These are phyloP conservation scores for Lasiodiplodia sp. DNA, from an alignment of 2,329 filamentous ascomycete species.

Conservation along the genomic window DNA sequence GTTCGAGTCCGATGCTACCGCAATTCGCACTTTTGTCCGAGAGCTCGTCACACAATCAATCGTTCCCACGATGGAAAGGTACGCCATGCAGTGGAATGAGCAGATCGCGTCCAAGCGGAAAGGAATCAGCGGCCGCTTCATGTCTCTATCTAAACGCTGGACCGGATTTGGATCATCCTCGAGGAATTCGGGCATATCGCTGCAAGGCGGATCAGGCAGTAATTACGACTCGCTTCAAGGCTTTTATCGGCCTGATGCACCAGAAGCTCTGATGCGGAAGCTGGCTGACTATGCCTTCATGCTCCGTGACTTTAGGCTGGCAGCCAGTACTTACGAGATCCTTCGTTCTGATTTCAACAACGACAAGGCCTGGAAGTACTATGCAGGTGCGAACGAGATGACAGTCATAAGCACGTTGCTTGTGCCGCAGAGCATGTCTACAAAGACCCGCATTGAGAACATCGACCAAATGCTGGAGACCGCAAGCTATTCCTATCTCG, in stretches of 20 bases:
- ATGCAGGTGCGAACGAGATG: conserved; percentile 96
- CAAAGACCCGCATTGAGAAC: conserved; percentile 79
- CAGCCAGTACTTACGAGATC: conserved; percentile 90
- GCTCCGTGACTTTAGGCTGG: conserved; percentile 94
- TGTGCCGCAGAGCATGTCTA: conserved; percentile 70
- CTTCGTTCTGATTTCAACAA: conserved; percentile 87
- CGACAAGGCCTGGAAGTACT: conserved; percentile 96
- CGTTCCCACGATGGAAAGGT: conserved; percentile 94
- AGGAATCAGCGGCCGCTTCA: conserved; percentile 90
- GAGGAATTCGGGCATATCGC: conserved; percentile 62
- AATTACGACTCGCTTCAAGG: conserved; percentile 82
- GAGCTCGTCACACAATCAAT: conserved; percentile 97
- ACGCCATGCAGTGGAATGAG: conserved; percentile 93
- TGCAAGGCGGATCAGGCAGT: conserved; percentile 56
- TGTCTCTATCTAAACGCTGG: conserved; percentile 91
- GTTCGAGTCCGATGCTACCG: conserved; percentile 89
- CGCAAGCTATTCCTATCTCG: conserved; percentile 90
- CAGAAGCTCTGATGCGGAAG: conserved; percentile 91
- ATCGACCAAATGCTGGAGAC: conserved; percentile 89
- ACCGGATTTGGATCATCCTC: conserved; percentile 76
- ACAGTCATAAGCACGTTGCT: conserved; percentile 83
- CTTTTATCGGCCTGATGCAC: conserved; percentile 82
- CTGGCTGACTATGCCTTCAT: conserved; percentile 96
- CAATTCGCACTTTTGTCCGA: conserved; percentile 86
- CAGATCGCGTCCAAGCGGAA: conserved; percentile 90